Evolutionary conservation across 2,329 filamentous ascomycete species (phyloP).

Genomic region (Cladophialophora chaetospira): DNA sequence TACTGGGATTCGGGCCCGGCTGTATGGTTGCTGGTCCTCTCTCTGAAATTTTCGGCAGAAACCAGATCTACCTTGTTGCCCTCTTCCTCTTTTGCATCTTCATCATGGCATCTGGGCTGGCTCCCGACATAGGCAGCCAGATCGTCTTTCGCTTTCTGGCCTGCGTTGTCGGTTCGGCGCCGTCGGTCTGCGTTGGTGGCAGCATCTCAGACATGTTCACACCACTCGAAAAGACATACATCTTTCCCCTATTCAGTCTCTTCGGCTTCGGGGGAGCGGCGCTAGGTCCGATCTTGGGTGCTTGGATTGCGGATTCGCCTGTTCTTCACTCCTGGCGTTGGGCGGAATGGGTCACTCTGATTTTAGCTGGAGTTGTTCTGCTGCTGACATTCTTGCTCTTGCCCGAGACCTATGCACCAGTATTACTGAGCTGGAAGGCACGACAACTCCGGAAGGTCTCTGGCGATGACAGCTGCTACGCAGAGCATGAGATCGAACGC

Average conservation of each 20-base stretch:
- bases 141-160: slow-evolving; percentile 54
- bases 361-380: slow-evolving; percentile 40
- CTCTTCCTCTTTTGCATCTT: slow-evolving; percentile 54
- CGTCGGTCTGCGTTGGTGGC: slow-evolving; percentile 50
- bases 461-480: slow-evolving; percentile 50
- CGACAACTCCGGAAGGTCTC: slow-evolving; percentile 44
- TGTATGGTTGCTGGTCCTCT: slow-evolving; percentile 53
- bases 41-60: slow-evolving; percentile 52
- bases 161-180: slow-evolving; percentile 53
- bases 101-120: slow-evolving; percentile 51
- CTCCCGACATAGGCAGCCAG: slow-evolving; percentile 51
- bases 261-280: slow-evolving; percentile 42
- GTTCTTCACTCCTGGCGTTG: slow-evolving; percentile 49
- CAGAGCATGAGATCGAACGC: slow-evolving; percentile 49
- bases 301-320: slow-evolving; percentile 45
- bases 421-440: slow-evolving; percentile 51
- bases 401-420: slow-evolving; percentile 54
- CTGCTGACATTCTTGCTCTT: slow-evolving; percentile 46
- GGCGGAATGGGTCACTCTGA: slow-evolving; percentile 49
- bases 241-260: slow-evolving; percentile 54
- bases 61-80: slow-evolving; percentile 52
- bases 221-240: slow-evolving; percentile 51
- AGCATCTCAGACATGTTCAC: slow-evolving; percentile 52
- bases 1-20: slow-evolving; percentile 54
- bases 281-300: slow-evolving; percentile 46